phyloP scores from a whole-genome alignment of 306 rosid genomes.

The Aeschynomene evenia region DNA sequence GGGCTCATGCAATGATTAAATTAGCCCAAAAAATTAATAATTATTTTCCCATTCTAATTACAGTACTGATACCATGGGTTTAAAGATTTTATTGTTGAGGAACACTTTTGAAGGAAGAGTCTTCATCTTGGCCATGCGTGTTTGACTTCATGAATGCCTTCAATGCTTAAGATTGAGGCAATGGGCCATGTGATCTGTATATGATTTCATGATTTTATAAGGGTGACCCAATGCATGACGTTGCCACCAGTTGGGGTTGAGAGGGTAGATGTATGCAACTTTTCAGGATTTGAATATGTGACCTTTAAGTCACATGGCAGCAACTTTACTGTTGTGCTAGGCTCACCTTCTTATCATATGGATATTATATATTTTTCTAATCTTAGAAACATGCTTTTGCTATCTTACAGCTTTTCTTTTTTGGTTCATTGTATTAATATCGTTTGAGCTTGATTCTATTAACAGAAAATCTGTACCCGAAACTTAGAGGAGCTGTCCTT shows the following conservation, averaged over 20 bases:
- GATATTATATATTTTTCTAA: neutral
- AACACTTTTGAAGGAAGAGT: neutral
- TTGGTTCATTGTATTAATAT: slow-evolving; percentile 22
- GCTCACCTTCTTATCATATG: neutral
- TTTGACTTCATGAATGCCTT: neutral
- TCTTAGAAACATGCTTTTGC: neutral
- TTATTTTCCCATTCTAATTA: too few relatives aligned
- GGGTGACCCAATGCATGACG: too few relatives aligned
- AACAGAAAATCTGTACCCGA: slow-evolving; percentile 44
- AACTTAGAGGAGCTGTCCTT: slow-evolving; percentile 67
- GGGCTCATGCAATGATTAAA: neutral
- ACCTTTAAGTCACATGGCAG: too few relatives aligned
- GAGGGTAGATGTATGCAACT: too few relatives aligned
- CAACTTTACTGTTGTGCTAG: too few relatives aligned
- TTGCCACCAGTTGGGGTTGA: too few relatives aligned
- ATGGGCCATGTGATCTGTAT: neutral
- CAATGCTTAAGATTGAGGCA: neutral
- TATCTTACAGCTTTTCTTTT: neutral
- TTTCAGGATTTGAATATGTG: too few relatives aligned
- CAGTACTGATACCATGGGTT: neutral
- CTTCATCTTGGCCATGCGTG: neutral
- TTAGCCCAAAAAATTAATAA: neutral
- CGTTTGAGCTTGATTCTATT: slow-evolving; percentile 34
- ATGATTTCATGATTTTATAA: neutral
- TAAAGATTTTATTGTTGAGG: neutral